Evolutionary conservation across 2,329 filamentous ascomycete genomes (phyloP), one percentile per base, ranked within the genome.

Genomic region (Venturia asperata): DNA sequence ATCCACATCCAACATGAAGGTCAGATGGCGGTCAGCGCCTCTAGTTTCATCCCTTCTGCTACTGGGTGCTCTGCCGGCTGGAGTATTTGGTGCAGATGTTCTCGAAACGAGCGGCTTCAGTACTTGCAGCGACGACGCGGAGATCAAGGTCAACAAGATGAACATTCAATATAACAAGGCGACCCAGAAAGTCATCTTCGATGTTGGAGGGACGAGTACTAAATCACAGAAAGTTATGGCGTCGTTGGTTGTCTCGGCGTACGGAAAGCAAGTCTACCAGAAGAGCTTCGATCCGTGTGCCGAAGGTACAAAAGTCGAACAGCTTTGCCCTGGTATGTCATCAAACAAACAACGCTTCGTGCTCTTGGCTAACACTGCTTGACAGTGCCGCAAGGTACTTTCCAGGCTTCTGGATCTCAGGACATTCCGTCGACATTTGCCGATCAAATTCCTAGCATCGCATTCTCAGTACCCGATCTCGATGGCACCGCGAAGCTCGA

Each of bases 401-500:
- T 97, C 72, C 77, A 85, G 17, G 92, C 93, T 9, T 78, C 79
- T 55, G 93, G 92, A 60, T 79, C 78, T 3, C 88, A 94, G 74
- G 76, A 80, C 39, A 89, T 99, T 47, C 89, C 92, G 19, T 77
- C 83, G 0, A 72, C 86, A 67, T 93, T 87, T 72, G 86, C 90
- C 65, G 82, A 82, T 64, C 78, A 89, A 77, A 93, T 99, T 49
- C 94, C 94, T 1, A 79, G 85, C 2, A 96, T 99, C 69, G 93
- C 93, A 15, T 99, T 97, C 78, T 84, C 85, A 67, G 82, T 99
- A 41, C 94, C 94, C 62, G 92, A 99, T 74, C 88, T 99, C 70
- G 88, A 93, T 65, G 93, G 93, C 45, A 78, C 88, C 71, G 94
- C 92, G 42, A 94, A 87, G 56, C 79, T 99, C 68, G 79, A 91